Base-by-base conservation (phyloP, 164 flowering plant genomes). In the Dillenia suffruticosa region DNA sequence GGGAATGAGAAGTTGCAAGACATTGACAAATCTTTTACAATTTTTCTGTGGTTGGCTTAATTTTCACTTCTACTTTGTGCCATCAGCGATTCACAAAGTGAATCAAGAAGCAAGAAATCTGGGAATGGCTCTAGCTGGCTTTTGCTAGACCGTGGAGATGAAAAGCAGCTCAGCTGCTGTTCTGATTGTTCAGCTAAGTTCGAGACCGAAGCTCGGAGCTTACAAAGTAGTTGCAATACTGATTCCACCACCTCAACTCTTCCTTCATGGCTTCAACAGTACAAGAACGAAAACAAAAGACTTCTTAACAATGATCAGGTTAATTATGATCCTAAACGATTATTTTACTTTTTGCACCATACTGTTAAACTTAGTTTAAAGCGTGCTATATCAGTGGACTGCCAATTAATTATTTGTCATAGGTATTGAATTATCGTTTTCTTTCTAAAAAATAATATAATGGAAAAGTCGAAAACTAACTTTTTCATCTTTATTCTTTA, bases 231-330 rank as follows among this genome's bases (percentile, higher is more conserved):
- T 51, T 70, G 79, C 58, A 44, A 76, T 32, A 56, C 63, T 48
- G 54, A 15, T 60, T 52, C 64, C 24, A 43, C 76, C 2, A 75
- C 82, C 69, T 81, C 94, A 67, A 77, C 64, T 74, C 73, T 90
- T 16, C 98, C 98, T 53, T 70, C 87, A 70, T 93, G 98, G 98
- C 96, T 93, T 13, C 89, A 85, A 76, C 81, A 83, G 62, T 86
- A 73, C 78, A 87, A 78, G 69, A 77, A 83, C 54, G 85, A 90
- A 73, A 77, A 64, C 63, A 78, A 63, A 62, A 76, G 58, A 68
- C 58, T 61, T 12, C 52, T 43, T 8, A 55, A 52, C 44, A 75
- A 78, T 63, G 78, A 85, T 78, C 76, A 83, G 89, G 97, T 74
- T 56, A 49, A 47, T 60, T 17, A 51, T n/a, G 6, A 32, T 32